A percentile compares a stretch with the other conserved stretches of the same genome.
Conservation (phyloP, 257 asterid species). For the Perilla frutescens region DNA sequence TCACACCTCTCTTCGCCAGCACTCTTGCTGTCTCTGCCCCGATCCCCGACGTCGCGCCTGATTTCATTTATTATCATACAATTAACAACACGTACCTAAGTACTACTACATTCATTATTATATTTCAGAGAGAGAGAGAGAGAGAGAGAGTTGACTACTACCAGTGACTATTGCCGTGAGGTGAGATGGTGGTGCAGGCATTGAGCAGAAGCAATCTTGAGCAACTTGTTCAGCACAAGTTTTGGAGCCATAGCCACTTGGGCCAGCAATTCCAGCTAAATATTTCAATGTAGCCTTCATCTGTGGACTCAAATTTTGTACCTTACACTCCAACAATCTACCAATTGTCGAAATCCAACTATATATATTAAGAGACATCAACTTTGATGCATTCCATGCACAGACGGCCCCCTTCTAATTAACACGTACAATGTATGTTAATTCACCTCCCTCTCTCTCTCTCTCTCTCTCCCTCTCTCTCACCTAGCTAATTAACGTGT, state of each 20-base stretch:
- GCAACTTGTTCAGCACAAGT: constrained; percentile 74
- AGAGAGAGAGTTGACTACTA: constrained; percentile 28
- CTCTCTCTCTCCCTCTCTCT: background rate
- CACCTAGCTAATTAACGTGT: constrained; percentile 31
- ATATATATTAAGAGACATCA: constrained; percentile 53
- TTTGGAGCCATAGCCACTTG: constrained; percentile 83
- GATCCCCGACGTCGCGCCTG: constrained; percentile 92
- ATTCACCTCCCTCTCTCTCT: background rate
- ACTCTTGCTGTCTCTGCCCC: constrained; percentile 94
- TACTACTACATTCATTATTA: too few species aligned
- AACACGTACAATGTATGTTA: background rate
- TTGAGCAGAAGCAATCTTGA: constrained; percentile 40
- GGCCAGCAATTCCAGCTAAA: constrained; percentile 82
- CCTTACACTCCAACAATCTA: constrained; percentile 51
- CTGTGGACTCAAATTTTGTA: constrained; percentile 36
- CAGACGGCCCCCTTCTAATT: background rate
- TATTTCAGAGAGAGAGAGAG: background rate
- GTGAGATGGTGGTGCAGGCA: constrained; percentile 24
- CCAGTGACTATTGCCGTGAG: constrained; percentile 96
- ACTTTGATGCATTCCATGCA: constrained; percentile 59
- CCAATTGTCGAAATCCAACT: constrained; percentile 50
- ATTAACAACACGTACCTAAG: too few species aligned
- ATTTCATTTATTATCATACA: background rate
- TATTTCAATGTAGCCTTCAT: constrained; percentile 81
- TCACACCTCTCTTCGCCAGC: constrained; percentile 79